These are phyloP conservation scores for Cladophialophora immunda DNA, from an alignment of 2,329 filamentous ascomycete genomes.

Conservation along the genomic window DNA sequence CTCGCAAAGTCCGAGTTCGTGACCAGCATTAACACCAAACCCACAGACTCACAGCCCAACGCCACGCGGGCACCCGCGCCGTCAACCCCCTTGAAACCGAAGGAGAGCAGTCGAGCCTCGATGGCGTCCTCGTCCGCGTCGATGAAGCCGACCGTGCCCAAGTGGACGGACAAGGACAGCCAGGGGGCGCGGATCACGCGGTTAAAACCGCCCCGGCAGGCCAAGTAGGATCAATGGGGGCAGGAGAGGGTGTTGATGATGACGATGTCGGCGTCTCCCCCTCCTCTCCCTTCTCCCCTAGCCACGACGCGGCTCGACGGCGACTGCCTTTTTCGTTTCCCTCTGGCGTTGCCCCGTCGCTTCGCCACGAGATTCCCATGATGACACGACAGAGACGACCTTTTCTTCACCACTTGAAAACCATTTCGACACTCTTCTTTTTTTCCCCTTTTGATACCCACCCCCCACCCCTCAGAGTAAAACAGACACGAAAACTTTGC, in stretches of 20 bases:
- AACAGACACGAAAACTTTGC: too few relatives aligned
- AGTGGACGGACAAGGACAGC: constrained; percentile 12
- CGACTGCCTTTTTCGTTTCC: too few relatives aligned
- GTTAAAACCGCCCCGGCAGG: constrained; percentile 24
- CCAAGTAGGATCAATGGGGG: background rate
- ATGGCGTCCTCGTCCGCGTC: background rate
- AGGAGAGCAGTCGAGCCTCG: background rate
- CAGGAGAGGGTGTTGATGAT: background rate
- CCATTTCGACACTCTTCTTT: too few relatives aligned
- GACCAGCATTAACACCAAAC: constrained; percentile 11
- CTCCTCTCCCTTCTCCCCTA: too few relatives aligned
- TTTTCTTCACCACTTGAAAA: too few relatives aligned
- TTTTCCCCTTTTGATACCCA: too few relatives aligned
- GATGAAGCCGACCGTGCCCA: background rate
- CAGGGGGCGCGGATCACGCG: constrained; percentile 25
- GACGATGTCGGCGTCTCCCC: too few relatives aligned
- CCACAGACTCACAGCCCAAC: background rate
- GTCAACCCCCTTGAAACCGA: background rate
- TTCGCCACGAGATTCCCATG: too few relatives aligned
- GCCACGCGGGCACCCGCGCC: background rate
- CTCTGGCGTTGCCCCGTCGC: too few relatives aligned
- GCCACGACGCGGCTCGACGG: too few relatives aligned
- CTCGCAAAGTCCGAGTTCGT: constrained; percentile 26
- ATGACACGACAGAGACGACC: too few relatives aligned
- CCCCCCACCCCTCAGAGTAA: too few relatives aligned